These are phyloP conservation scores for Suhomyces panamericanus DNA, from an alignment of 1,139 yeast species.

Conservation along the genomic window DNA sequence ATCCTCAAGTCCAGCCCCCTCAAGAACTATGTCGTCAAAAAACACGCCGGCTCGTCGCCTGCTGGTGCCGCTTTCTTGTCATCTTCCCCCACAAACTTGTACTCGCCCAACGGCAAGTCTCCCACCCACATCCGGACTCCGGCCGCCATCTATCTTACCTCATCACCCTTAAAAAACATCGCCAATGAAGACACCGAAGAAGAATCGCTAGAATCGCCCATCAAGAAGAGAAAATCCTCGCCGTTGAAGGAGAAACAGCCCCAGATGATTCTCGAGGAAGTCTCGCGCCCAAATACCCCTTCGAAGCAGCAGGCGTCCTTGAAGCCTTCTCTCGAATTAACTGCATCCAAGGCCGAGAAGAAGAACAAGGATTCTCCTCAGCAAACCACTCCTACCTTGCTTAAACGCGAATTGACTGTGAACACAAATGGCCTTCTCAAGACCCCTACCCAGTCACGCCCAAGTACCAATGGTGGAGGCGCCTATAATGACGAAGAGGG, in stretches of 20 bases:
- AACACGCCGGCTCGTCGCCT: constrained; percentile 21
- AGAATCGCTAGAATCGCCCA: constrained; percentile 32
- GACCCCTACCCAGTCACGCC: constrained; percentile 39
- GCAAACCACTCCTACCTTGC: constrained; percentile 40
- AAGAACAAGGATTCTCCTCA: constrained; percentile 11
- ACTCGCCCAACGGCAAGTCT: constrained; percentile 43
- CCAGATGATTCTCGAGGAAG: constrained; percentile 42
- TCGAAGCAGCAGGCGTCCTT: constrained; percentile 23
- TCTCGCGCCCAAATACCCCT: constrained; percentile 34
- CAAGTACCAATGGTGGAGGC: constrained; percentile 11
- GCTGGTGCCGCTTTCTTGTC: constrained; percentile 20
- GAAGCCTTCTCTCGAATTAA: constrained; percentile 42
- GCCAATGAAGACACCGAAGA: constrained; percentile 18
- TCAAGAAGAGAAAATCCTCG: constrained; percentile 30
- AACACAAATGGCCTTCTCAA: constrained; percentile 27
- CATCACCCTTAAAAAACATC: constrained; percentile 35
- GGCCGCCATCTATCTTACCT: constrained; percentile 34
- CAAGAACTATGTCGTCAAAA: constrained; percentile 30
- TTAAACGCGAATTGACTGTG: constrained; percentile 20
- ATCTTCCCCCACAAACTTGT: constrained; percentile 37
- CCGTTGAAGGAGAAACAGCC: constrained; percentile 29
- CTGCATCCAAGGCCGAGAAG: constrained; percentile 11
- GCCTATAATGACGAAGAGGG: constrained; percentile 64
- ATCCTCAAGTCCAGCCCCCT: constrained; percentile 31
- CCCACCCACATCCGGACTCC: constrained; percentile 46